These are phyloP conservation scores for Podila horticola DNA, from an alignment of 192 early-diverging fungal species.

Conservation along the genomic window DNA sequence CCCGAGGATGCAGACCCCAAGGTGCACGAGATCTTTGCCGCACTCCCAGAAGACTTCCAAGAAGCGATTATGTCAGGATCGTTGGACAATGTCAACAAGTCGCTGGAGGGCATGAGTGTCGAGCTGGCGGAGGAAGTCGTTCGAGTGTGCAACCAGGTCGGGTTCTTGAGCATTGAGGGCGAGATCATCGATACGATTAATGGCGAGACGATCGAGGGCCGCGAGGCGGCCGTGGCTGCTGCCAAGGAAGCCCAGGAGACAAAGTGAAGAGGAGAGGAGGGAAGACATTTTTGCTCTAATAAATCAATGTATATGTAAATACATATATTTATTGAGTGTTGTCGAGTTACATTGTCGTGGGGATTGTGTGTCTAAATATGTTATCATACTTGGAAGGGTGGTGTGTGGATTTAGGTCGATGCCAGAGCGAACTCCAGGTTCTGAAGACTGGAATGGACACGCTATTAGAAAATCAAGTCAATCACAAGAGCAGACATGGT, in stretches of 20 bases:
- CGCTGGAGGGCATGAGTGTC: constrained; percentile 72
- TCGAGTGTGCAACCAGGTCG: constrained; percentile 74
- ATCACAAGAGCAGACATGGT: not conserved
- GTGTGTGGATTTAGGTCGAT: not conserved
- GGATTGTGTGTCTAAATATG: not conserved
- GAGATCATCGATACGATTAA: constrained; percentile 55
- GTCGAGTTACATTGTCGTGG: too few species aligned
- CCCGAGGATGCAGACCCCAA: constrained; percentile 66
- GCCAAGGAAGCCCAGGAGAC: constrained; percentile 3
- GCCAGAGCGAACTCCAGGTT: constrained; percentile 37
- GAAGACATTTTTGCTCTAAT: too few species aligned
- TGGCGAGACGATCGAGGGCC: constrained; percentile 51
- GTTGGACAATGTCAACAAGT: constrained; percentile 86
- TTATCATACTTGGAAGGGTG: not conserved
- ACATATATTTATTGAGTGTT: too few species aligned
- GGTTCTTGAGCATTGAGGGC: constrained; percentile 65
- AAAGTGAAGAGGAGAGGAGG: not conserved
- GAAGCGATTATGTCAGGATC: constrained; percentile 80
- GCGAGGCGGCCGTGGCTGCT: constrained; percentile 45
- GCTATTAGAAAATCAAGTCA: constrained; percentile 10
- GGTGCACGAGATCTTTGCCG: constrained; percentile 73
- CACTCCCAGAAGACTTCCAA: constrained; percentile 77
- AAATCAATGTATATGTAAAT: too few species aligned
- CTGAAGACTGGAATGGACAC: constrained; percentile 39
- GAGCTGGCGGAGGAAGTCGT: constrained; percentile 85